A percentile compares a stretch with the other conserved stretches of the same genome.
Conservation (phyloP, 352 stramenopile genomes). For the Phytophthora aleatoria region DNA sequence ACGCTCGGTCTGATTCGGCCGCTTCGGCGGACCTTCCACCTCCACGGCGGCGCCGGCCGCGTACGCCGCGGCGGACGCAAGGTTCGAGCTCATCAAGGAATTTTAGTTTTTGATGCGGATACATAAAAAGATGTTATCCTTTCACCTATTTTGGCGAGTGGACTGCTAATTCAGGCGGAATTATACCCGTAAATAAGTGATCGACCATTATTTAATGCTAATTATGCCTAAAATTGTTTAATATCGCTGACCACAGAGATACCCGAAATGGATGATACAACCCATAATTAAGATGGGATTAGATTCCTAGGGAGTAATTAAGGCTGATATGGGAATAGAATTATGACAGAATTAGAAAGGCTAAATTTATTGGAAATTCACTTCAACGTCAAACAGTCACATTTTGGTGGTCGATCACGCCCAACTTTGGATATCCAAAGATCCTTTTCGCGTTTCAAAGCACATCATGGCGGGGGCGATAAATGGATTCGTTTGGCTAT, state of each 20-base stretch:
- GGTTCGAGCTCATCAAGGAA: conserved; percentile 11
- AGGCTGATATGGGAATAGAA: too few relatives aligned
- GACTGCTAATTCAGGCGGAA: neutral
- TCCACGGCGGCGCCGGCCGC: conserved; percentile 46
- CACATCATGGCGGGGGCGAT: conserved; percentile 3
- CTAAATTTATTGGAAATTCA: neutral
- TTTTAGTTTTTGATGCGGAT: neutral
- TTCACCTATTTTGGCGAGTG: neutral
- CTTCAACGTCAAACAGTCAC: conserved; percentile 1
- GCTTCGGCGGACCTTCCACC: conserved; percentile 61
- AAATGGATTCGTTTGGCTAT: neutral
- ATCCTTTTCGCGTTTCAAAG: conserved; percentile 5
- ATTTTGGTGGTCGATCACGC: conserved; percentile 6
- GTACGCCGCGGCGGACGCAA: conserved; percentile 34
- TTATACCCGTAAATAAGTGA: neutral
- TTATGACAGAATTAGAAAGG: too few relatives aligned
- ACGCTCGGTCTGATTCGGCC: conserved; percentile 53
- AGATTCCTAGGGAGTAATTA: too few relatives aligned
- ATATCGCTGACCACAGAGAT: too few relatives aligned
- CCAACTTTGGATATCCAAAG: conserved; percentile 16
- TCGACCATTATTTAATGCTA: neutral
- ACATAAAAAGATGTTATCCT: conserved; percentile 1
- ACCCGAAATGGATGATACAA: too few relatives aligned
- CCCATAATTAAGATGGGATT: too few relatives aligned
- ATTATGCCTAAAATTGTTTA: neutral